Evolutionary conservation across 2,329 filamentous ascomycete genomes (phyloP), one percentile per base, ranked within the genome.

Genomic region (Monosporascus cannonballus): DNA sequence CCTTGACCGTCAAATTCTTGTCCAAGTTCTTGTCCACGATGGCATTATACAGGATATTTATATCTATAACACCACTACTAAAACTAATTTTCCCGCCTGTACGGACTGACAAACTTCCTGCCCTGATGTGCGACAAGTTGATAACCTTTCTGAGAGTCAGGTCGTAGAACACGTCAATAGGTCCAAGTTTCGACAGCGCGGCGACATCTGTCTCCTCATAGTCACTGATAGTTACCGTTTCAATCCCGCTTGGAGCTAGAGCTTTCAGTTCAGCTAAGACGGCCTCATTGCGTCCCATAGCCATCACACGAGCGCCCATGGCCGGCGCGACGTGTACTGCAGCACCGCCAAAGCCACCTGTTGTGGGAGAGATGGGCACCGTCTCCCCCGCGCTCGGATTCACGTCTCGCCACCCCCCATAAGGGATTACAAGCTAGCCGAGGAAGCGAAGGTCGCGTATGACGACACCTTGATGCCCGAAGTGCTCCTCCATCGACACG

Each of bases 281-380:
- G 39, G 30, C 36, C 41, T 55, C 51, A 18, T 58, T 58, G 15
- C 58, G 54, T 9, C 58, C 54, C 54, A 56, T 56, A 17, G 58
- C 56, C 3, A 60, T 52, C 14, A 60, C 58, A 17, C 56, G 52
- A 3, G 58, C 56, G 11, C 58, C 56, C 53, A 59, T 56, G 9
- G 58, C 56, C 0, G 59, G 53, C 9, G 54, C 56, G 7, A 57
- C 58, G 18, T 59, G 51, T 5, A 57, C 56, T 6, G 51, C 54
- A 8, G 45, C 58, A 37, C 50, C 52, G 18, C 58, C 54, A 24
- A 58, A 60, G n/a, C 54, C 52, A 17, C 58, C 56, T 4, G 58
- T 60, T 2, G 56, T 56, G 7, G 58, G 54, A 15, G 54, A 27
- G 27, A 59, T 53, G 24, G 59, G 27, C 25, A 59, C 53, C 18